Percentiles rank a stretch among this genome's conserved stretches.
phyloP scores from a whole-genome alignment of 345 rosid genomes.

The Raphanus sativus region DNA sequence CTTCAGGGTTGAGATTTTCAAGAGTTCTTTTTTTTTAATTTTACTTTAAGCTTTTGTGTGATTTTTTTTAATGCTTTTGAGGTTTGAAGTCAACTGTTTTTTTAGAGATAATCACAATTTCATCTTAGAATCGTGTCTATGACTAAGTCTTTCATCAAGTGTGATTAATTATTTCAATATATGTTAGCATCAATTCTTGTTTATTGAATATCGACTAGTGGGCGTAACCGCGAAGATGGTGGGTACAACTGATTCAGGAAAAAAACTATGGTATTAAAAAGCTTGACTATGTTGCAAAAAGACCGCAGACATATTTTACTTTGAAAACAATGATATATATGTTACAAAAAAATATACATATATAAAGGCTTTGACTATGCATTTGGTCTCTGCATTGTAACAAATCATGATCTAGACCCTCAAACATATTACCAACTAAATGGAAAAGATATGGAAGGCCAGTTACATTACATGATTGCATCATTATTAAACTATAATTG shows the following conservation, averaged over 20 bases:
- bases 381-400: background rate
- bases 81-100: background rate
- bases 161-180: background rate
- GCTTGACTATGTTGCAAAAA: background rate
- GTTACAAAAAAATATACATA: background rate
- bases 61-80: background rate
- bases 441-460: background rate
- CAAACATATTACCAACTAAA: background rate
- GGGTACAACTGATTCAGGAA: background rate
- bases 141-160: background rate
- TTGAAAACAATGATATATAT: background rate
- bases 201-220: too few species aligned
- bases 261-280: background rate
- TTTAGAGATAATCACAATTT: background rate
- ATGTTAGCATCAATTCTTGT: background rate
- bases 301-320: background rate
- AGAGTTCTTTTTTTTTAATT: background rate
- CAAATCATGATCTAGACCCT: background rate
- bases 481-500: background rate
- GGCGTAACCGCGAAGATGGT: background rate
- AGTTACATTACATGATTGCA: background rate
- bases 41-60: too few species aligned
- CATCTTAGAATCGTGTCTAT: background rate
- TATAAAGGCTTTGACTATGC: background rate
- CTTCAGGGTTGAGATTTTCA: slow-evolving; percentile 19